phyloP scores from a whole-genome alignment of 805 yeast genomes.

The Yarrowia divulgata region DNA sequence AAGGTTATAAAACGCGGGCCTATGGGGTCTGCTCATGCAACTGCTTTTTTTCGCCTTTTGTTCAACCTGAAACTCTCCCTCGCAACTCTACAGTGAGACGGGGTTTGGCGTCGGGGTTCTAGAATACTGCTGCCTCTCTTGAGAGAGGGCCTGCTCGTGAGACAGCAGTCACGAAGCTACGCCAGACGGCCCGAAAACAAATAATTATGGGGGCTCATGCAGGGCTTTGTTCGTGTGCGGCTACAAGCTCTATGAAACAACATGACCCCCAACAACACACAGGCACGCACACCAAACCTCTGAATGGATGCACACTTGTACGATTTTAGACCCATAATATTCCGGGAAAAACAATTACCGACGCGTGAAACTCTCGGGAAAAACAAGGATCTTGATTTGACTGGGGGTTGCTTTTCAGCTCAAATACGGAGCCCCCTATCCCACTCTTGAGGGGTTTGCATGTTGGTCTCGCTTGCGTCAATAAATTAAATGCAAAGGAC shows the following conservation, averaged over 20 bases:
- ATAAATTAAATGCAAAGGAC: conserved; percentile 7
- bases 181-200: conserved; percentile 7
- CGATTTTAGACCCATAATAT: conserved; percentile 5
- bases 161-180: not conserved
- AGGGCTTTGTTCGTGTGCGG: conserved; percentile 24
- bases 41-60: too few relatives aligned
- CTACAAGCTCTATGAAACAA: not conserved
- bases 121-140: not conserved
- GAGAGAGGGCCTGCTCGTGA: not conserved
- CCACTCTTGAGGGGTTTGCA: not conserved
- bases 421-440: too few relatives aligned
- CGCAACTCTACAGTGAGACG: not conserved
- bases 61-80: not conserved
- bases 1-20: conserved; percentile 6
- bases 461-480: conserved; percentile 8
- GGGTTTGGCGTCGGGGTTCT: conserved; percentile 2
- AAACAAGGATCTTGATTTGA: too few relatives aligned
- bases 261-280: not conserved
- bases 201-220: conserved; percentile 6
- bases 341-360: not conserved
- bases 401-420: too few relatives aligned
- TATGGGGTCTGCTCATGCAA: not conserved
- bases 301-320: too few relatives aligned
- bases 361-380: conserved; percentile 3
- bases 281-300: not conserved